These are phyloP conservation scores for Stramenopiles sp. DNA, from an alignment of 352 stramenopile species.

Conservation along the genomic window DNA sequence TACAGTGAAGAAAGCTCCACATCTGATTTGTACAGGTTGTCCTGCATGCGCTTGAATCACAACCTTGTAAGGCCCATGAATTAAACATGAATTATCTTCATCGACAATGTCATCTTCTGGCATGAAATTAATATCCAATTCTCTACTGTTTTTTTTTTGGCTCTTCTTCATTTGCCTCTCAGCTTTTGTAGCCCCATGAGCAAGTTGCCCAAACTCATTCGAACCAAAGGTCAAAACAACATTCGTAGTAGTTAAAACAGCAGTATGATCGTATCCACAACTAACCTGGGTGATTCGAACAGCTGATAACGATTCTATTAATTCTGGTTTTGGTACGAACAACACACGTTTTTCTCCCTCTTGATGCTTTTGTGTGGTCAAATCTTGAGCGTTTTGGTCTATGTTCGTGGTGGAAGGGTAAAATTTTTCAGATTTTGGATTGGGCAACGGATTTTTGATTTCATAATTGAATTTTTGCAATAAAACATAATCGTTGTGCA, in stretches of 20 bases:
- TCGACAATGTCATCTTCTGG: not conserved
- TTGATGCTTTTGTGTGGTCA: no score
- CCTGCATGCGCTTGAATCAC: not conserved
- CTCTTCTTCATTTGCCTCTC: no score
- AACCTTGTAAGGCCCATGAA: not conserved
- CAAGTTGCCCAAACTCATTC: not conserved
- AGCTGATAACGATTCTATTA: not conserved
- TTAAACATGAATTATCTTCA: not conserved
- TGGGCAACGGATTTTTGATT: not conserved
- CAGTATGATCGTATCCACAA: not conserved
- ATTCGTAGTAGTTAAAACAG: not conserved
- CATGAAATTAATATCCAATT: no score
- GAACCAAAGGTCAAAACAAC: not conserved
- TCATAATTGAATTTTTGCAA: not conserved
- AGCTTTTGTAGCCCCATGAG: no score
- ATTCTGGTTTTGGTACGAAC: not conserved
- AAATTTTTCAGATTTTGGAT: no score
- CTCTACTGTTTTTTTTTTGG: not conserved
- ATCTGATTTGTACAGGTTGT: not conserved
- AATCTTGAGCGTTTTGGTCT: no score
- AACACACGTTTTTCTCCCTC: not conserved
- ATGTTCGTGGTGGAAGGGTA: no score
- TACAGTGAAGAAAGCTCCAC: not conserved
- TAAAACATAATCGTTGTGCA: not conserved
- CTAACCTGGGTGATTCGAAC: not conserved